Conservation (phyloP, 257 asterid species). For the Ehretia macrophylla region DNA sequence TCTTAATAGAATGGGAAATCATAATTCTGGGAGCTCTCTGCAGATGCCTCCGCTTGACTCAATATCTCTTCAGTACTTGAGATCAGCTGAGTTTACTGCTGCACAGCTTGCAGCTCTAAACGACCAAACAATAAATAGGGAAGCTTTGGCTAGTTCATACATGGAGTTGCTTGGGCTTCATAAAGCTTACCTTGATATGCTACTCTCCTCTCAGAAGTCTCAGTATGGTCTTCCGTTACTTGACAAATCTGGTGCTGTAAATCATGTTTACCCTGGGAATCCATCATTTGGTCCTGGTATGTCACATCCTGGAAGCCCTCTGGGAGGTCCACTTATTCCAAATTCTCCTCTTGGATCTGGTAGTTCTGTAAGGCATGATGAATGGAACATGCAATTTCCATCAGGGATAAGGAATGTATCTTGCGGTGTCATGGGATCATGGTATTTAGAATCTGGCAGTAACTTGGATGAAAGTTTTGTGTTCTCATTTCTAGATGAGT, state of each 20-base stretch:
- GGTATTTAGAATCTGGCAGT: conserved; percentile 48
- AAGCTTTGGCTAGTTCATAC: conserved; percentile 34
- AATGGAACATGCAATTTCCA: conserved; percentile 41
- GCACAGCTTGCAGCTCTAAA: conserved; percentile 38
- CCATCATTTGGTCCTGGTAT: conserved; percentile 42
- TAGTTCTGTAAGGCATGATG: conserved; percentile 44
- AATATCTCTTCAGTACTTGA: conserved; percentile 49
- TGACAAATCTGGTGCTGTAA: conserved; percentile 30
- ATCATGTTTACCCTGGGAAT: conserved; percentile 50
- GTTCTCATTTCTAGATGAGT: conserved; percentile 65
- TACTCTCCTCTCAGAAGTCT: conserved; percentile 48
- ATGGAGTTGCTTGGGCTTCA: conserved; percentile 58
- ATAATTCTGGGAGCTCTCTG: conserved; percentile 35
- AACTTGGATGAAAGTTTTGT: conserved; percentile 48
- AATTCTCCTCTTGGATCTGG: conserved; percentile 46
- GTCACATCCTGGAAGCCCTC: conserved; percentile 49
- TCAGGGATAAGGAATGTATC: conserved; percentile 40
- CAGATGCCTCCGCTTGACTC: conserved; percentile 51
- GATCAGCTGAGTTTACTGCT: conserved; percentile 44
- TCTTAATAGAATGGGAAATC: conserved; percentile 46
- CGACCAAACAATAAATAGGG: conserved; percentile 34
- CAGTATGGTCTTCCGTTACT: conserved; percentile 44
- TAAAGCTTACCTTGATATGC: conserved; percentile 50
- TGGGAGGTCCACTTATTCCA: conserved; percentile 37
- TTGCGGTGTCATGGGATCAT: conserved; percentile 42